Evolutionary conservation across 352 stramenopile species (phyloP), one percentile per base, ranked within the genome.

Genomic region (Phytophthora rubi): DNA sequence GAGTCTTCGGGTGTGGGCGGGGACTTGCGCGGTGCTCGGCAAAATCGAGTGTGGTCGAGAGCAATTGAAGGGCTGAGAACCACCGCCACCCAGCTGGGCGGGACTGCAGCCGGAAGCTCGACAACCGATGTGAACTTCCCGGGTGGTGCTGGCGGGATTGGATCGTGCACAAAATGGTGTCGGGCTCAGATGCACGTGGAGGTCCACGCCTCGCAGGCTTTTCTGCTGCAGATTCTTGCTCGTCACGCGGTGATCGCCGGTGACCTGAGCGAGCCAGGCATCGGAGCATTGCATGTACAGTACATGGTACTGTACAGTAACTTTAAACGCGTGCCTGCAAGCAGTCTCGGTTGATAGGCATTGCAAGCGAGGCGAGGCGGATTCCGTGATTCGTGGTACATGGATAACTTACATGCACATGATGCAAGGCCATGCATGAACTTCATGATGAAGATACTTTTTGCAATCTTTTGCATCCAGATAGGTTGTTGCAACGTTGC

Each of bases 151-250:
- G 51, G 26, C 39, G 30, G 26, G 66, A 70, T 65, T 65, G 66
- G 49, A 32, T 23, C 33, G 32, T 18, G 61, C 52, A 67, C 47
- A 52, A 54, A n/a, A 68, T 47, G 21, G 15, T 26, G 57, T 52
- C 39, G 58, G 42, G 23, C 33, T 66, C 52, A 63, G 68, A 59
- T 60, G 4, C 26, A 62, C 68, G 62, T 75, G 62, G 62, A 75
- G 68, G 68, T 71, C 66, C 56, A 59, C 44, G 47, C 45, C 62
- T 33, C 62, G 37, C 23, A 42, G 66, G 15, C 47, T 61, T 44
- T 55, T 73, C 66, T 73, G 60, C 21, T 8, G 28, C 18, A 8
- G 26, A 52, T 1, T 23, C 33, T 10, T 18, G 52, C 37, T 70
- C 61, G 59, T 69, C 59, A 73, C 16, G 33, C 54, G 13, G 33